Evolutionary conservation across 1,284 basidiomycete genomes (phyloP), one percentile per base, ranked within the genome.

Genomic region (Leccinum solheimii): DNA sequence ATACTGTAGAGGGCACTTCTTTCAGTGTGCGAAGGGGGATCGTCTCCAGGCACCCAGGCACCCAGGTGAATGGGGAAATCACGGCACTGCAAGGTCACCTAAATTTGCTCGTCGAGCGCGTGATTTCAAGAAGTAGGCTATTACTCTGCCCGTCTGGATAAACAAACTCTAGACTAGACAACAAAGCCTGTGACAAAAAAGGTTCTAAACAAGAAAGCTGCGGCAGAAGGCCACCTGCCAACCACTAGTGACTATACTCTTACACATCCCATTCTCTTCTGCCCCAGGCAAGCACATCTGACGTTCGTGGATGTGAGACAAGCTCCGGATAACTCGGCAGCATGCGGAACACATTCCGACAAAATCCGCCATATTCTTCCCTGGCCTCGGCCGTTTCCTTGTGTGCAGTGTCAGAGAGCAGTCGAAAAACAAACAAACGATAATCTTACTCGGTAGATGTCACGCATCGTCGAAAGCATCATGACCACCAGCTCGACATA

Each of bases 401-500:
- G 11, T 9, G 16, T 26, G 38, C 23, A 58, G 66, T 50, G 19
- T 48, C 11, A 45, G 11, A 11, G 1, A 11, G 0, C 40, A 34
- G 30, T 23, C 48, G 10, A 32, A 19, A 30, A 14, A 34, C 30
- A 9, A 34, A 38, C 0, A 1, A 54, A 48, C 6, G 55, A 13
- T 4, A 7, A 48, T 21, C 45, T 60, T 57, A 72, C 72, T 64
- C 69, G 61, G 52, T 74, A 67, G 36, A 73, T 70, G 52, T 73
- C 62, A 10, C 70, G 72, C 74, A 74, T 75, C 30, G 69, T 68
- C 50, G 72, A 70, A 34, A 76, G 40, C 67, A 76, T 72, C 59
- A 59, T 64, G 7, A 74, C 66, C 49, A 74, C 56, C 58, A 76
- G 50, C 32, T 75, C 72, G 13, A 50, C 63, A 14, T 72, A 75